Evolutionary conservation across 352 stramenopile species (phyloP).

Genomic region (Phytophthora ramorum): DNA sequence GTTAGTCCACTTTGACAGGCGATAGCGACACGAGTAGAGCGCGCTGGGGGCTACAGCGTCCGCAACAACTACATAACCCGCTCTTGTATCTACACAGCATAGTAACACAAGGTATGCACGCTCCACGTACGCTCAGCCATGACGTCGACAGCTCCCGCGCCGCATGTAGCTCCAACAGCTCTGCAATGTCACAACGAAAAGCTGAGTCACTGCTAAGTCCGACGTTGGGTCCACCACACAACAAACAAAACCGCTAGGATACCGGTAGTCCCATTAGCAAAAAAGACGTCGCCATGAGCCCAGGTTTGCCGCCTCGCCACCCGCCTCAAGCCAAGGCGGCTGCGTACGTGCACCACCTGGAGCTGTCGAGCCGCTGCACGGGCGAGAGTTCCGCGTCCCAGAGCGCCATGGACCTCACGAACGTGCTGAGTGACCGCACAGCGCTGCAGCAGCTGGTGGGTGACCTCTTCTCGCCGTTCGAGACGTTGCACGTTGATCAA

Average conservation of each 20-base stretch:
- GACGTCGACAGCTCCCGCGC: constrained; percentile 7
- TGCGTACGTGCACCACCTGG: constrained; percentile 50
- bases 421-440: constrained; percentile 40
- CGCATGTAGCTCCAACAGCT: constrained; percentile 29
- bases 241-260: constrained; percentile 1
- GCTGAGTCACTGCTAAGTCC: constrained; percentile 7
- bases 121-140: constrained; percentile 39
- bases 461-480: constrained; percentile 56
- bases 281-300: constrained; percentile 2
- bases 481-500: constrained; percentile 49
- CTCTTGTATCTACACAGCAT: background rate
- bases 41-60: constrained; percentile 8
- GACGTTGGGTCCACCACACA: constrained; percentile 4
- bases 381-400: constrained; percentile 38
- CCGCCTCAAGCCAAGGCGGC: constrained; percentile 10
- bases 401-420: constrained; percentile 47
- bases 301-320: constrained; percentile 13
- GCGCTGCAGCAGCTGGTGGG: constrained; percentile 42
- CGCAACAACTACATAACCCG: constrained; percentile 1
- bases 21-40: background rate
- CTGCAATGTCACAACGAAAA: constrained; percentile 26
- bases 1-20: constrained; percentile 3
- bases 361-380: constrained; percentile 45
- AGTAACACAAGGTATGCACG: background rate
- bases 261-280: background rate